phyloP scores from a whole-genome alignment of 2,329 filamentous ascomycete genomes.

The Pseudogymnoascus destructans region DNA sequence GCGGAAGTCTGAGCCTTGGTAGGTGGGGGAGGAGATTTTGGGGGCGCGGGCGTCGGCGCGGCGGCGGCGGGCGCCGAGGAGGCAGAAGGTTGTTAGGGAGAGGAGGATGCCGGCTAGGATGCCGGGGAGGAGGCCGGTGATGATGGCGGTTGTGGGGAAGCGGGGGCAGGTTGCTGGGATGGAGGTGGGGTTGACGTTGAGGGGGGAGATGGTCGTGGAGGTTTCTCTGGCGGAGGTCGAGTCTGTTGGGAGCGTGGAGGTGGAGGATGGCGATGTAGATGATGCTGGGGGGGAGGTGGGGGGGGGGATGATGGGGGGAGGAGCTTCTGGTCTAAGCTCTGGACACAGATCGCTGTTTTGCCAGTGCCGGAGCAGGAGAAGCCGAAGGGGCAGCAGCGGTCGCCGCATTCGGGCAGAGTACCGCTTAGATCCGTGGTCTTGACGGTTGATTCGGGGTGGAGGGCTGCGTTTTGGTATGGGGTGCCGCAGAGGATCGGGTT shows the following conservation, averaged over 20 bases:
- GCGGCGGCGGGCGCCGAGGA: conserved; percentile 22
- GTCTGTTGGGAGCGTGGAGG: conserved; percentile 18
- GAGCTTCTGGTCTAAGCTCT: conserved; percentile 37
- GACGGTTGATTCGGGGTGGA: conserved; percentile 44
- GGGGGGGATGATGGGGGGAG: conserved; percentile 23
- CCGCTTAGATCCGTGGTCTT: conserved; percentile 52
- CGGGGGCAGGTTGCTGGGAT: conserved; percentile 14
- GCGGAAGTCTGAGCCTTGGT: conserved; percentile 31
- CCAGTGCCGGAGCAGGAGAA: conserved; percentile 40
- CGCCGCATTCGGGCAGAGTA: conserved; percentile 43
- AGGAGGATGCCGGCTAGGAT: conserved; percentile 35
- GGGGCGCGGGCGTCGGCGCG: conserved; percentile 26
- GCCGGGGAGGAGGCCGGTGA: conserved; percentile 29
- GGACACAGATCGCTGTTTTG: conserved; percentile 31
- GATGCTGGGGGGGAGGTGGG: conserved; percentile 16
- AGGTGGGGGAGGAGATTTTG: conserved; percentile 44
- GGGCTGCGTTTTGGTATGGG: conserved; percentile 43
- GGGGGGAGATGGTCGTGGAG: conserved; percentile 11
- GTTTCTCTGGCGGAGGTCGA: conserved; percentile 10
- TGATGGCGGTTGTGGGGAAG: conserved; percentile 20
- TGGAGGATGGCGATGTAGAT: conserved; percentile 17
- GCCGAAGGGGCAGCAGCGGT: conserved; percentile 56
- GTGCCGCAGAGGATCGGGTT: conserved; percentile 52
- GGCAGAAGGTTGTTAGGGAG: conserved; percentile 29
- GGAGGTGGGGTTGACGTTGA: conserved; percentile 17